Evolutionary conservation across 139 green algal genomes (phyloP), one percentile per base, ranked within the genome.

Genomic region (Medakamo hakoo): DNA sequence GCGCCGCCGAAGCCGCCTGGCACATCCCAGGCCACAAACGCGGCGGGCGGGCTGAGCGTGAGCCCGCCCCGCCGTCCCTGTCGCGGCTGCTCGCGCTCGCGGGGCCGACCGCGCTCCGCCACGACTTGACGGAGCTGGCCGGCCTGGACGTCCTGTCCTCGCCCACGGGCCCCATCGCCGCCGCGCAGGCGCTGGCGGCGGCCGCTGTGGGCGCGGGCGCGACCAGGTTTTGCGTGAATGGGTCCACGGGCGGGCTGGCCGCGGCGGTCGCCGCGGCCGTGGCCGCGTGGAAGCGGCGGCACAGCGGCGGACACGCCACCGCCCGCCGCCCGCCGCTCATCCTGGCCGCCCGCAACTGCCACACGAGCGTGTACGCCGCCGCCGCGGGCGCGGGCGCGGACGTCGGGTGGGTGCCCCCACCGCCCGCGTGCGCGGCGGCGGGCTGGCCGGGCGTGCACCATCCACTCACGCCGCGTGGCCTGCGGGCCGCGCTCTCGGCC

Each of bases 151-250:
- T 82, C 67, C 74, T 96, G 14, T 78, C 80, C 32, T 72, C 69
- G 0, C 83, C 90, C 21, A 76, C 56, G 3, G 89, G 85, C 1
- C 63, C 72, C 32, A 95, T 97, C 55, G 14, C 22, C 20, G 70
- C 84, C 25, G 82, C 90, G 0, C 89, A 95, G 73, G 29, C 66
- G 4, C 48, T 82, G 18, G 89, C 89, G 25, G 83, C 85, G 23
- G 23, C 22, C 4, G 58, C 73, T 3, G 94, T 92, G 79, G 86
- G 85, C 21, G 80, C 87, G 0, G 75, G 84, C 2, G 29, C 63
- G 27, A 91, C 87, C 16, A 94, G 75, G 70, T 92, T 96, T 49
- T 72, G 97, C 29, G 91, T 97, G 27, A 97, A 97, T 66, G 91
- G 91, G 63, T 84, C 73, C 68, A 95, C 77, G 0, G 75, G 57